Conservation (phyloP, 352 stramenopile genomes). For the Blastocystis sp. region DNA sequence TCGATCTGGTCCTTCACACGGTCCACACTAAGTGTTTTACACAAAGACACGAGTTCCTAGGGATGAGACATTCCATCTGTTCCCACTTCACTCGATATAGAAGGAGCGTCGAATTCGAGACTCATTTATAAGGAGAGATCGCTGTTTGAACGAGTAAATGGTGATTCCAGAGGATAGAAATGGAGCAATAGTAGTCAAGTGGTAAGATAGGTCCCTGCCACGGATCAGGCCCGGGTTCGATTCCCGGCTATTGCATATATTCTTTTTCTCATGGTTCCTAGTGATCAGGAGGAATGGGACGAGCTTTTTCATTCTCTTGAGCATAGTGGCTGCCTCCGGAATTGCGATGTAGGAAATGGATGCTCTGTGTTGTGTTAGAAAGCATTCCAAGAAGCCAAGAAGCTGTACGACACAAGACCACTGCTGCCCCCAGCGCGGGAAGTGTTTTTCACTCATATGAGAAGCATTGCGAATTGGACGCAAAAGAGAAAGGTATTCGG, state of each 20-base stretch:
- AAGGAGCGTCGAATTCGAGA: slow-evolving; percentile 12
- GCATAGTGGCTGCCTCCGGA: too few species aligned
- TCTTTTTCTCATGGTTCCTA: background rate
- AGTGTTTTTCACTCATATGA: too few species aligned
- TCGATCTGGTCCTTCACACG: background rate
- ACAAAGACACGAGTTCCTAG: slow-evolving; percentile 20
- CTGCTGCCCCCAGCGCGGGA: too few species aligned
- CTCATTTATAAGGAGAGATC: background rate
- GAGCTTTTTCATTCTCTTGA: background rate
- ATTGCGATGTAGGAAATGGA: too few species aligned
- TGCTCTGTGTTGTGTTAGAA: too few species aligned
- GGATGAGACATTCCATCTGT: background rate
- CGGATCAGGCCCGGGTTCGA: slow-evolving; percentile 60
- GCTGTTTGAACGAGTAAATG: background rate
- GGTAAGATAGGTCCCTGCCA: slow-evolving; percentile 61
- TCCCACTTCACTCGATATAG: background rate
- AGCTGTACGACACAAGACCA: too few species aligned
- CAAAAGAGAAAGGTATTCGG: too few species aligned
- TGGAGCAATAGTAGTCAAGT: slow-evolving; percentile 61
- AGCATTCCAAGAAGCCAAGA: too few species aligned
- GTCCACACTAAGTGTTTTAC: background rate
- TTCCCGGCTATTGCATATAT: slow-evolving; percentile 59
- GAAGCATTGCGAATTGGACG: too few species aligned
- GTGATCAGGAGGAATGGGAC: background rate
- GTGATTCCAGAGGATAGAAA: background rate